Conservation (phyloP, 371 early-diverging fungal species). For the Mortierella sp. region DNA sequence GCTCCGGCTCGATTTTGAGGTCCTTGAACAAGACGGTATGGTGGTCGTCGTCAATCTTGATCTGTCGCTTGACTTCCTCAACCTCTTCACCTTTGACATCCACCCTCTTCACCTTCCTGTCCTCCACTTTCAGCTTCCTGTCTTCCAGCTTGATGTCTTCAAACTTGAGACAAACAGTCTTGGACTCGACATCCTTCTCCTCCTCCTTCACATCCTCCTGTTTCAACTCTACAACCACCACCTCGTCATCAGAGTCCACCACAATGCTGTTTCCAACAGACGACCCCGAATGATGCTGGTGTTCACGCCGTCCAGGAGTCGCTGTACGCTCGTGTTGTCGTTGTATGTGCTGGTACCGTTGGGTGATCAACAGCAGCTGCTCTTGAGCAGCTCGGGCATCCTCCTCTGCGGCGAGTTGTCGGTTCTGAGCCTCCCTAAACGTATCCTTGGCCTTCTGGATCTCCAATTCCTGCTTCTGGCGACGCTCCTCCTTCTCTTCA, state of each 20-base stretch:
- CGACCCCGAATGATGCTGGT: not conserved
- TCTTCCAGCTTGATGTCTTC: not conserved
- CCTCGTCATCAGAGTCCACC: not conserved
- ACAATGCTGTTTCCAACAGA: not conserved
- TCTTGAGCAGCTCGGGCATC: not conserved
- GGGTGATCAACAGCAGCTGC: not conserved
- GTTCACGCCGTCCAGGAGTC: too few relatives aligned
- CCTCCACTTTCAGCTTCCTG: not conserved
- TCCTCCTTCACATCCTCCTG: not conserved
- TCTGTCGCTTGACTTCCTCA: not conserved
- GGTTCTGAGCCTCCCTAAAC: not conserved
- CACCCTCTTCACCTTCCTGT: not conserved
- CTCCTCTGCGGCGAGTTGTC: not conserved
- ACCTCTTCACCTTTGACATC: not conserved
- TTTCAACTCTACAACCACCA: not conserved
- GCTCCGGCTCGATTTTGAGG: constrained; percentile 4
- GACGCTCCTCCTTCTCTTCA: not conserved
- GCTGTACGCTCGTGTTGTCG: too few relatives aligned
- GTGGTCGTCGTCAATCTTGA: not conserved
- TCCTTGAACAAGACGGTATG: not conserved
- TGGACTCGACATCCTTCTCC: constrained; percentile 1
- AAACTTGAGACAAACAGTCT: not conserved
- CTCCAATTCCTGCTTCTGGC: not conserved
- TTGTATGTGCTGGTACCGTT: not conserved
- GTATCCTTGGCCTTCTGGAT: not conserved